These are phyloP conservation scores for Yamadazyma nakazawae DNA, from an alignment of 805 yeast genomes.

Conservation along the genomic window DNA sequence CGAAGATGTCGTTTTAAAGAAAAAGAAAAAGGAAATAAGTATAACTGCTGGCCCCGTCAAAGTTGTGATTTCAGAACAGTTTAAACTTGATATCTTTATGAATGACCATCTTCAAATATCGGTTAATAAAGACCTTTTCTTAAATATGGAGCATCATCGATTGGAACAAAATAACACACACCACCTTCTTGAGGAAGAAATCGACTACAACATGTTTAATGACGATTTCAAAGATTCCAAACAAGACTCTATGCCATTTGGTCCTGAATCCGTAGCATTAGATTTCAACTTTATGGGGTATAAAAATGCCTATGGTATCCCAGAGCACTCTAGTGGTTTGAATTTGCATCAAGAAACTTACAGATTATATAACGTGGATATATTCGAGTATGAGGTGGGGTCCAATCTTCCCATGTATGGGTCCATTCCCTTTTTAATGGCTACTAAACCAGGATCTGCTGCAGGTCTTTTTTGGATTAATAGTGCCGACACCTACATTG, in stretches of 20 bases:
- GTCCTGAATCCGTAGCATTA: conserved; percentile 85
- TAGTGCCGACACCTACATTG: conserved; percentile 89
- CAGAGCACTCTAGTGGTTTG: conserved; percentile 89
- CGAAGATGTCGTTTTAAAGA: conserved; percentile 12
- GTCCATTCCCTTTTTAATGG: conserved; percentile 82
- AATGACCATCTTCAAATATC: conserved; percentile 47
- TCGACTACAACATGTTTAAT: conserved; percentile 59
- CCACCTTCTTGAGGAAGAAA: conserved; percentile 55
- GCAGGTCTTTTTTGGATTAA: conserved; percentile 90
- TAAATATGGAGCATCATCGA: conserved; percentile 85
- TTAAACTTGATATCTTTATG: conserved; percentile 31
- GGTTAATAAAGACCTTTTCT: conserved; percentile 64
- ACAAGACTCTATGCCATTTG: conserved; percentile 65
- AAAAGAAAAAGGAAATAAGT: neutral
- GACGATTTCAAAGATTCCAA: conserved; percentile 70
- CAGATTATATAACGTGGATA: conserved; percentile 87
- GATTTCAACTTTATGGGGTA: conserved; percentile 68
- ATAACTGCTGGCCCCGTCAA: neutral
- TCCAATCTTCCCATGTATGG: conserved; percentile 94
- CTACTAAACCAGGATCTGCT: conserved; percentile 52
- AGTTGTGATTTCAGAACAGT: conserved; percentile 1
- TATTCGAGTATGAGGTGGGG: conserved; percentile 85
- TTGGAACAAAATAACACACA: conserved; percentile 24
- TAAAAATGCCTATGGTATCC: conserved; percentile 82
- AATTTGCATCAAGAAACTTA: conserved; percentile 69